A percentile compares a stretch with the other conserved stretches of the same genome.
phyloP scores from a whole-genome alignment of 129 eudicot species.

The Pulicaria dysenterica region DNA sequence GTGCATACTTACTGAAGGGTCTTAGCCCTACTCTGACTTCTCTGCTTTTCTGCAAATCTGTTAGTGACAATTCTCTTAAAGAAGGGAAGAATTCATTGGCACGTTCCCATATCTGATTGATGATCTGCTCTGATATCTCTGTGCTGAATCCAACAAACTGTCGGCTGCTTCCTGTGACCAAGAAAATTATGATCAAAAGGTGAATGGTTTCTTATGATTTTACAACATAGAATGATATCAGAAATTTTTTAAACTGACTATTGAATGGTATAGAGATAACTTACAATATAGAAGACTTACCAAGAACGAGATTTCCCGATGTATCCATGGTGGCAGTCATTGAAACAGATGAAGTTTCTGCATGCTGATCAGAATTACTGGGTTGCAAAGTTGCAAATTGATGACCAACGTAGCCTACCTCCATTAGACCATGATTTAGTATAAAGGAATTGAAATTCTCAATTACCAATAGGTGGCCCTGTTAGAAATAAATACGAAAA shows the following conservation, averaged over 20 bases:
- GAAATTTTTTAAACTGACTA: neutral
- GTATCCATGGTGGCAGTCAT: conserved; percentile 94
- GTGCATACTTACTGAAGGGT: conserved; percentile 85
- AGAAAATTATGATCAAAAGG: conserved; percentile 1
- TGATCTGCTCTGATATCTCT: conserved; percentile 60
- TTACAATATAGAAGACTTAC: conserved; percentile 40
- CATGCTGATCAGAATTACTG: conserved; percentile 27
- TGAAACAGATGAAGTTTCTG: conserved; percentile 67
- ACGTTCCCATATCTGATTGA: conserved; percentile 77
- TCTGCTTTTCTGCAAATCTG: conserved; percentile 47
- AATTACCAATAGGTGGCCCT: conserved; percentile 86
- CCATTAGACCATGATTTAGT: conserved; percentile 94
- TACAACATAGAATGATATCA: conserved; percentile 15
- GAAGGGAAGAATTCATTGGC: conserved; percentile 79
- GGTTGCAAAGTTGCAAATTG: conserved; percentile 45
- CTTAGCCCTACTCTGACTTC: conserved; percentile 88
- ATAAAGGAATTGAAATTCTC: conserved; percentile 66
- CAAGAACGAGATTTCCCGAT: conserved; percentile 81
- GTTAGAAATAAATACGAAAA: conserved; percentile 21
- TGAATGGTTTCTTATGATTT: neutral
- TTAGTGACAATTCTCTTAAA: conserved; percentile 52
- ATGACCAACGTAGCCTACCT: conserved; percentile 78
- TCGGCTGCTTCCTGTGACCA: conserved; percentile 88
- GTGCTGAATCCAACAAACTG: conserved; percentile 88
- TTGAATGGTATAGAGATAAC: neutral